phyloP scores from a whole-genome alignment of 2,329 filamentous ascomycete genomes.

The Fusarium austroafricanum region DNA sequence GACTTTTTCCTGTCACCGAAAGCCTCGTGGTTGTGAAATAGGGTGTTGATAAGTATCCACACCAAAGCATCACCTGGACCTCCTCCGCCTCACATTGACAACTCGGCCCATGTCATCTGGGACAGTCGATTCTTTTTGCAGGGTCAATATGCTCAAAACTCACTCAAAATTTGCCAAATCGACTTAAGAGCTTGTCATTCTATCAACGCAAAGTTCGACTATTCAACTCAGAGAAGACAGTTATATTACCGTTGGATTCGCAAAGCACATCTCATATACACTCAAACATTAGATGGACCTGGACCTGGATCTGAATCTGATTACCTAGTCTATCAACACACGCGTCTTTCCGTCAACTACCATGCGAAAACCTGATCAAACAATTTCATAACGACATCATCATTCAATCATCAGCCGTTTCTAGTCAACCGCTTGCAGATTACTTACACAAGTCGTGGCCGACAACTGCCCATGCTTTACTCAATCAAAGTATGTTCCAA shows the following conservation, averaged over 20 bases:
- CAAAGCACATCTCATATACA: conserved; percentile 10
- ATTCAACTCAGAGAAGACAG: not conserved
- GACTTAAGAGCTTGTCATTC: not conserved
- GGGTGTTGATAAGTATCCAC: conserved; percentile 39
- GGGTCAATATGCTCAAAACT: conserved; percentile 1
- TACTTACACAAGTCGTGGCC: conserved; percentile 45
- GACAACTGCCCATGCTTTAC: conserved; percentile 41
- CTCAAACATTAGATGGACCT: not conserved
- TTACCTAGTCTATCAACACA: conserved; percentile 30
- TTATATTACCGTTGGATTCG: not conserved
- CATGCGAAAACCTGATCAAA: conserved; percentile 26
- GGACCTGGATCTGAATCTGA: conserved; percentile 6
- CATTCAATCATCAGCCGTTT: conserved; percentile 49
- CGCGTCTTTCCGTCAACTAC: conserved; percentile 18
- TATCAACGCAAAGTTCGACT: not conserved
- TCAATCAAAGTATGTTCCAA: conserved; percentile 45
- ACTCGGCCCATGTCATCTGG: conserved; percentile 37
- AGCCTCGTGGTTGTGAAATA: conserved; percentile 3
- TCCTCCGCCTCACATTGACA: conserved; percentile 33
- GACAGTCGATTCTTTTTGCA: conserved; percentile 3
- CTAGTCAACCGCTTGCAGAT: conserved; percentile 42
- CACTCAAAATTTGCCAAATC: not conserved
- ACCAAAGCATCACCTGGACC: conserved; percentile 36
- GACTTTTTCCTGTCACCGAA: conserved; percentile 10
- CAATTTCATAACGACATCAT: conserved; percentile 47